Evolutionary conservation across 805 yeast genomes (phyloP), one percentile per base, ranked within the genome.

Genomic region (Teunomyces aglyptinius): DNA sequence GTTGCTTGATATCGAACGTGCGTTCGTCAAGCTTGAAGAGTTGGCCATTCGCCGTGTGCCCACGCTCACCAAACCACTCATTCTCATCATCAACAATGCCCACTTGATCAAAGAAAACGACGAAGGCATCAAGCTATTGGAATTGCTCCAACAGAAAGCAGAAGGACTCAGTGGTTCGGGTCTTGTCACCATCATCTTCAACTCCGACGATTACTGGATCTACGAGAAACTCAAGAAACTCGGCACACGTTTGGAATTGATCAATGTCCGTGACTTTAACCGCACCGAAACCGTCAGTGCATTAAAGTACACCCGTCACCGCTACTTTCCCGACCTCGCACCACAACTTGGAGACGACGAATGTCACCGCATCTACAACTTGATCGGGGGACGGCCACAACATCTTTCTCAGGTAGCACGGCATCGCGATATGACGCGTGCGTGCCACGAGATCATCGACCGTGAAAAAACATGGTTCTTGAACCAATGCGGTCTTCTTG

Each of bases 181-280:
- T 0, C 68, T 86, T 47, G 81, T 80, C 15, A 82, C 85, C 6
- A 79, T 86, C 65, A 71, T 87, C 10, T 86, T 87, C 70, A 85
- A 85, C 56, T 80, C 87, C 50, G 95, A 87, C 61, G 96, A 88
- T 57, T 88, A 88, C 64, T 88, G 96, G 96, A 76, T 88, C 1
- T 88, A 86, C 61, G 94, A 87, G 55, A 78, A 89, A 46, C 68
- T 88, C 52, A 85, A 84, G 56, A 75, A 75, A 45, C 68, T 85
- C 15, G 88, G 90, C 0, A 88, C 96, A 0, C 73, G 92, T 28
- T 64, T 88, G 38, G 94, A 88, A 45, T 81, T 86, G 18, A 68
- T 88, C 44, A 82, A 85, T 49, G 84, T 87, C 31, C 71, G 80
- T 41, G 88, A 87, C 58, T 76, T 88, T 48, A 67, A 70, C 32